These are phyloP conservation scores for Camillea tinctor DNA, from an alignment of 2,329 filamentous ascomycete genomes.

Conservation along the genomic window DNA sequence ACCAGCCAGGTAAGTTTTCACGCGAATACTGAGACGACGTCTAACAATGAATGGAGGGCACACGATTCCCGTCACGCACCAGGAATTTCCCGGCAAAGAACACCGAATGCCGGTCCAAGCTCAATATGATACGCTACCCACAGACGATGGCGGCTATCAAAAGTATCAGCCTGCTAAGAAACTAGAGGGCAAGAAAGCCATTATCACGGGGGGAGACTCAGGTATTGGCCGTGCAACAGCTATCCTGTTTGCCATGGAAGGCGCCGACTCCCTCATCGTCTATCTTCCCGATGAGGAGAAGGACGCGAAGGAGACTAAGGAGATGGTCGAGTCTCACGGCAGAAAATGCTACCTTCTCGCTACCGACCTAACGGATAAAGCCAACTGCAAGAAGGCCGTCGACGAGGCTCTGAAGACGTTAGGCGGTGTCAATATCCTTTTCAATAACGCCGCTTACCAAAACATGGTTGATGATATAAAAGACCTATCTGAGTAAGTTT, in stretches of 20 bases:
- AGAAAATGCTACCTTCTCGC: constrained; percentile 62
- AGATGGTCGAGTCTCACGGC: constrained; percentile 65
- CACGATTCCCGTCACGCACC: constrained; percentile 39
- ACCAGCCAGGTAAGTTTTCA: constrained; percentile 32
- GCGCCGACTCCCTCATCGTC: constrained; percentile 69
- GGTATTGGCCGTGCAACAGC: constrained; percentile 77
- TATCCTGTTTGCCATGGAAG: constrained; percentile 78
- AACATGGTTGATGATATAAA: constrained; percentile 71
- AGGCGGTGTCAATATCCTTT: constrained; percentile 70
- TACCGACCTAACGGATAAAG: constrained; percentile 62
- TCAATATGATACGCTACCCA: constrained; percentile 64
- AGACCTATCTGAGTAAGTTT: constrained; percentile 63
- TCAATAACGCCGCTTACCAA: constrained; percentile 74
- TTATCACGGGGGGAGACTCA: constrained; percentile 80
- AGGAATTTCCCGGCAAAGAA: constrained; percentile 44
- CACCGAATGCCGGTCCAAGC: constrained; percentile 54
- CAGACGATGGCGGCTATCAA: constrained; percentile 64
- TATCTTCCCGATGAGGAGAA: constrained; percentile 74
- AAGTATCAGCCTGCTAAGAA: constrained; percentile 75
- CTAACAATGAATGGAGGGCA: constrained; percentile 31
- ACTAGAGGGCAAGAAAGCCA: constrained; percentile 69
- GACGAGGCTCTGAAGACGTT: constrained; percentile 65
- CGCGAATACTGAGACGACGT: background rate
- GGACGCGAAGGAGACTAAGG: constrained; percentile 74
- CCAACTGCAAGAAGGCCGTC: constrained; percentile 69